Evolutionary conservation across 2,329 filamentous ascomycete species (phyloP).

Genomic region (Cercospora berteroae): DNA sequence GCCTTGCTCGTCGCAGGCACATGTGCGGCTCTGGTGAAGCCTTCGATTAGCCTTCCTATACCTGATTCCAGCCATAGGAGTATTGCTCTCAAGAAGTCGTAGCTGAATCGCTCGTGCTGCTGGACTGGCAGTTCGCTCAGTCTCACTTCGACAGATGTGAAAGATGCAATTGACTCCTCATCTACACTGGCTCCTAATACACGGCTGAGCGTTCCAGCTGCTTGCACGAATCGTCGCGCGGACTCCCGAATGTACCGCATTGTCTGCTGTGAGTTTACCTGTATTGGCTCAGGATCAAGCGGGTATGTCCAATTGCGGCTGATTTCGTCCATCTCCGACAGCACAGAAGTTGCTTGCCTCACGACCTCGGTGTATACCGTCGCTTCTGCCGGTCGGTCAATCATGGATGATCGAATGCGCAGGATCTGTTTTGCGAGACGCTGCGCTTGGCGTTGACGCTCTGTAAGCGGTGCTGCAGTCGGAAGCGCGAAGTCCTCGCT

Average conservation of each 20-base stretch:
- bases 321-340: slow-evolving; percentile 58
- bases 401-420: slow-evolving; percentile 56
- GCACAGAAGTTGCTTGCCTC: slow-evolving; percentile 42
- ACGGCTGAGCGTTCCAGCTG: slow-evolving; percentile 57
- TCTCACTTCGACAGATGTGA: slow-evolving; percentile 35
- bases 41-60: slow-evolving; percentile 53
- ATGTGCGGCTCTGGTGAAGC: slow-evolving; percentile 52
- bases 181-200: slow-evolving; percentile 55
- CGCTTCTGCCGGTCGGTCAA: slow-evolving; percentile 45
- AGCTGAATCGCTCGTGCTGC: slow-evolving; percentile 54
- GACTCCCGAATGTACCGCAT: slow-evolving; percentile 57
- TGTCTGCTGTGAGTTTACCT: slow-evolving; percentile 55
- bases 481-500: slow-evolving; percentile 57
- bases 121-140: slow-evolving; percentile 40
- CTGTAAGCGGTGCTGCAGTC: slow-evolving; percentile 40
- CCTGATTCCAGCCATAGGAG: slow-evolving; percentile 62
- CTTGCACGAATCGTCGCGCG: slow-evolving; percentile 61
- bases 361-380: slow-evolving; percentile 34
- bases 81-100: slow-evolving; percentile 64
- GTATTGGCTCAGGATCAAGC: slow-evolving; percentile 53
- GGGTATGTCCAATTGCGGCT: slow-evolving; percentile 58
- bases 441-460: slow-evolving; percentile 54
- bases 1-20: slow-evolving; percentile 37
- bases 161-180: slow-evolving; percentile 35
- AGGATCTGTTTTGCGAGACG: slow-evolving; percentile 56